Evolutionary conservation across 2,329 filamentous ascomycete genomes (phyloP), one percentile per base, ranked within the genome.

Genomic region (Blastomyces parvus): DNA sequence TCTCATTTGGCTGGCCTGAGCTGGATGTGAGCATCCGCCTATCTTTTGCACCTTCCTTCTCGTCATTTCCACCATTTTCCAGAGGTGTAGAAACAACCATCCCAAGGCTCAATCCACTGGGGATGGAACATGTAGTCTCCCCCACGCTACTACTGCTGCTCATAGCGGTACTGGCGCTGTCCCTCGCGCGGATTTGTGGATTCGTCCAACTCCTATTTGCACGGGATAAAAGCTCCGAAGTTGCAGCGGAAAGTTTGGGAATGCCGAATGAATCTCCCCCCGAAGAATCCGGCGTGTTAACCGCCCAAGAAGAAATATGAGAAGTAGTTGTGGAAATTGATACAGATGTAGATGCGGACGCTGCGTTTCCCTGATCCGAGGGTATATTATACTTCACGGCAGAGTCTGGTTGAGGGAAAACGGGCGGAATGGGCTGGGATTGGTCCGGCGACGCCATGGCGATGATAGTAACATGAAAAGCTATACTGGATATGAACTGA

Each of bases 161-260:
- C 57, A 40, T 59, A 3, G 13, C 19, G 17, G 38, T 25, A 6
- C 27, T 22, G 22, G 44, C 57, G 25, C 19, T 48, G 22, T 59
- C 25, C 40, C 57, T 59, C 6, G 30, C 25, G 33, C 40, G 14
- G 13, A 42, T 59, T 25, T 59, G 56, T 22, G 36, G 56, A 38
- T 19, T 44, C 8, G 19, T 30, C 55, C 33, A 48, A 30, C 38
- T 63, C 36, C 62, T 57, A 46, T 56, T 63, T 22, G 48, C 56
- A 14, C 62, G 55, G 27, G 56, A 56, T 19, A 60, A 27, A 30
- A 63, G 56, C 36, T 63, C 62, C 25, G 57, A 30, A 30, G 57
- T 63, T 17, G 62, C 56, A 27, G 62, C 36, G 11, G 62, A 63
- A 60, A 63, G 56, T 55, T 60, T 63, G 9, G 62, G 57, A 8